These are phyloP conservation scores for Pythium sp. DNA, from an alignment of 352 stramenopile genomes.

Conservation along the genomic window DNA sequence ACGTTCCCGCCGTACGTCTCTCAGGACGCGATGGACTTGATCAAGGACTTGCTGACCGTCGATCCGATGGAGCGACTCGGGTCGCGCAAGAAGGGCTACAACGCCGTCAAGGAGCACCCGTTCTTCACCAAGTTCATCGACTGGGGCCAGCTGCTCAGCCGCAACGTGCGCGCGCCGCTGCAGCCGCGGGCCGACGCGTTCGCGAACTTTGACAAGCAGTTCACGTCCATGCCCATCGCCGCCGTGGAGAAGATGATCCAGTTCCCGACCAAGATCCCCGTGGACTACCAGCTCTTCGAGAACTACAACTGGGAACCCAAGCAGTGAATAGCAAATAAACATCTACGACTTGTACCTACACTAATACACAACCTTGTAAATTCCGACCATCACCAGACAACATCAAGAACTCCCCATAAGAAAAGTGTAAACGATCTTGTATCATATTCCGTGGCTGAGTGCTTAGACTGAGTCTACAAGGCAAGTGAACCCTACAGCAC, in stretches of 20 bases:
- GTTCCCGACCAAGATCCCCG: slow-evolving; percentile 71
- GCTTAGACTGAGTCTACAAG: neutral
- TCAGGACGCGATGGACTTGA: slow-evolving; percentile 45
- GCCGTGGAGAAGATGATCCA: slow-evolving; percentile 71
- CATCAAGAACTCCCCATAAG: neutral
- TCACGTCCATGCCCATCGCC: slow-evolving; percentile 77
- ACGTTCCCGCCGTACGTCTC: slow-evolving; percentile 56
- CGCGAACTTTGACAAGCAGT: slow-evolving; percentile 85
- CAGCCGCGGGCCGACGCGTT: slow-evolving; percentile 65
- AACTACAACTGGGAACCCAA: slow-evolving; percentile 83
- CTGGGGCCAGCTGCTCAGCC: slow-evolving; percentile 48
- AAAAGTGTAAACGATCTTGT: neutral
- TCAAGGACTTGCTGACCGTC: slow-evolving; percentile 43
- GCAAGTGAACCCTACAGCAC: neutral
- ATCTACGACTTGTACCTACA: neutral
- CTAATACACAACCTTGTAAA: no score
- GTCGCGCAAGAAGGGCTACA: slow-evolving; percentile 29
- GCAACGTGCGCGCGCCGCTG: slow-evolving; percentile 53
- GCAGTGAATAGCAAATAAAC: slow-evolving; percentile 16
- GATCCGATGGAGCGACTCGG: slow-evolving; percentile 64
- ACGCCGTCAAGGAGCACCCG: slow-evolving; percentile 55
- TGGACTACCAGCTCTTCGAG: slow-evolving; percentile 84
- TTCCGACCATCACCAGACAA: neutral
- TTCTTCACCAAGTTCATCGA: slow-evolving; percentile 74
- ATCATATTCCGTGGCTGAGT: neutral